Percentiles rank a stretch among this genome's conserved stretches.
phyloP scores from a whole-genome alignment of 441 rosid genomes.

The Manihot esculenta region DNA sequence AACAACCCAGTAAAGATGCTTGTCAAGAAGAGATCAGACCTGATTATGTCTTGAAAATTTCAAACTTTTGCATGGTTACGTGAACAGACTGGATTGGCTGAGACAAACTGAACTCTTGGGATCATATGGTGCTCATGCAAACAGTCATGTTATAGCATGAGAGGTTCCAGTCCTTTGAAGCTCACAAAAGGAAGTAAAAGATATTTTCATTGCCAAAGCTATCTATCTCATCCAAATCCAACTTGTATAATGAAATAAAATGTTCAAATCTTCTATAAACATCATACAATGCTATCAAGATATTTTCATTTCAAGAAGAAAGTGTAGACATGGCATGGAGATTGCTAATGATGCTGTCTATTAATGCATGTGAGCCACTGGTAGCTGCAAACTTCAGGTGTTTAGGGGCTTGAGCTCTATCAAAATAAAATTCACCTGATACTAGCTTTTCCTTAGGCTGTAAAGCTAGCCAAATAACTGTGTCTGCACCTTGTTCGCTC shows the following conservation, averaged over 20 bases:
- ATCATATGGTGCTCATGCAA: conserved; percentile 14
- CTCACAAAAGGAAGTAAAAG: no score
- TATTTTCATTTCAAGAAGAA: conserved; percentile 14
- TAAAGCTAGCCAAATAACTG: conserved; percentile 70
- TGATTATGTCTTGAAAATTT: background rate
- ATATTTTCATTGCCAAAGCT: no score
- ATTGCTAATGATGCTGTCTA: conserved; percentile 44
- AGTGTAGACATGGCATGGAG: conserved; percentile 45
- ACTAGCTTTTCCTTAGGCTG: conserved; percentile 74
- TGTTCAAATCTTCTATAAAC: background rate
- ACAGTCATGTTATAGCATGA: conserved; percentile 2
- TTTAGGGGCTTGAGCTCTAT: conserved; percentile 75
- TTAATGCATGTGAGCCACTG: conserved; percentile 47
- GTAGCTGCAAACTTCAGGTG: conserved; percentile 69
- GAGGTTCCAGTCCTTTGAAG: no score
- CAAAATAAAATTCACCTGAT: conserved; percentile 77
- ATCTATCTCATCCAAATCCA: background rate
- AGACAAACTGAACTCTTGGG: conserved; percentile 47
- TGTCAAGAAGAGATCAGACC: no score
- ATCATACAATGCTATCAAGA: background rate
- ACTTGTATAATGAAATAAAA: background rate
- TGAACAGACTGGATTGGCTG: conserved; percentile 71
- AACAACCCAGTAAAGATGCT: no score
- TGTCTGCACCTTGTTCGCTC: conserved; percentile 86
- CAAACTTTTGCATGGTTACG: conserved; percentile 50